A percentile compares a stretch with the other conserved stretches of the same genome.
These are phyloP conservation scores for Citrus australasica DNA, from an alignment of 345 rosid species.

Conservation along the genomic window DNA sequence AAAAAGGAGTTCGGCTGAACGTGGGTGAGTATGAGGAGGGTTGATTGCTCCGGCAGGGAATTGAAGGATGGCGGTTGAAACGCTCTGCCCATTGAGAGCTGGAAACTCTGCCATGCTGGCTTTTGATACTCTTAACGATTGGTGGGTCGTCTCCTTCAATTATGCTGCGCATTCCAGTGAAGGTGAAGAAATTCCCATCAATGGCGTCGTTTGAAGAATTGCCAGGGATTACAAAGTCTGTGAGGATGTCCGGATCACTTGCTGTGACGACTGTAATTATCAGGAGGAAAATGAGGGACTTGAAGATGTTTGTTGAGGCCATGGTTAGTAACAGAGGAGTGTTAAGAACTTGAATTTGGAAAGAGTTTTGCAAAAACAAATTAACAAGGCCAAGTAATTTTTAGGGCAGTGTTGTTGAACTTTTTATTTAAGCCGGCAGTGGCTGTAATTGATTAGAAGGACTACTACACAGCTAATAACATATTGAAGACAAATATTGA, in stretches of 20 bases:
- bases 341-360: not conserved
- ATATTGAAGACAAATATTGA: not conserved
- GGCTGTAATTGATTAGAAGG: not conserved
- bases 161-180: not conserved
- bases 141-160: not conserved
- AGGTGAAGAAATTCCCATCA: slow-evolving; percentile 15
- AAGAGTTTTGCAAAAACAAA: not conserved
- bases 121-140: not conserved
- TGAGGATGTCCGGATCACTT: not conserved
- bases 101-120: slow-evolving; percentile 1
- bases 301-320: not conserved
- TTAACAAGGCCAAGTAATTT: not conserved
- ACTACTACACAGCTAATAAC: not conserved
- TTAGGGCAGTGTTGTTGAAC: not conserved
- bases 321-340: not conserved
- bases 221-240: not conserved
- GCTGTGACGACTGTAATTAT: not conserved
- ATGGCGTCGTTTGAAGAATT: not conserved
- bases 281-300: not conserved
- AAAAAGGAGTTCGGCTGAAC: slow-evolving; percentile 13
- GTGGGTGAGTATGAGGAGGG: slow-evolving; percentile 13
- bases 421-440: not conserved
- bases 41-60: not conserved
- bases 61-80: not conserved
- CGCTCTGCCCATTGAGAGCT: slow-evolving; percentile 8